Evolutionary conservation across 352 stramenopile species (phyloP), one percentile per base, ranked within the genome.

Genomic region (Pelagophyceae sp.): DNA sequence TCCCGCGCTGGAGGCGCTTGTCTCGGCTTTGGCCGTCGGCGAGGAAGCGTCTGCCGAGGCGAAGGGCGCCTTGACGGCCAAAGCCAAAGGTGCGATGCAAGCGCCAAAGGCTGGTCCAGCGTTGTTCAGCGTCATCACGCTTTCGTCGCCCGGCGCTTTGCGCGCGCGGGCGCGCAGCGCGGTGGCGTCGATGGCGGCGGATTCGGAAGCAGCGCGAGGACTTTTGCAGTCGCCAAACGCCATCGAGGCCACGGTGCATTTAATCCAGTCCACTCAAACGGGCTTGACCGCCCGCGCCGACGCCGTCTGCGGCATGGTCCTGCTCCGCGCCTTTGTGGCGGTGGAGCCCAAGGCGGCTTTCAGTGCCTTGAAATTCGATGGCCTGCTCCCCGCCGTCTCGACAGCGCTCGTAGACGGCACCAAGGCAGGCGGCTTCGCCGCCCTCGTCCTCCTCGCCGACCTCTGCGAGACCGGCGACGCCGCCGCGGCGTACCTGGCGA

Each of bases 241-340:
- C 50, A 60, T n/a, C n/a, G 50, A 60, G 15, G 15, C 50, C 25
- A 60, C 50, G 50, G 17, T 60, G 15, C 50, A 15, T 60, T 25
- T 15, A 60, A 25, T 60, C 15, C 50, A 25, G 25, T 25, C 17
- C 25, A 15, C 25, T 60, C 50, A 25, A 25, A 15, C 11, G 58
- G 29, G 29, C 11, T 27, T 6, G 23, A 67, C 58, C 11, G 58
- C 58, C 15, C 23, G 23, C 15, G 58, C 58, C 58, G 58, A 67
- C 58, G 58, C 58, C 58, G 27, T 33, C 58, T 67, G 58, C 58
- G 58, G 58, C 58, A n/a, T 67, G 23, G 58, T 33, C 58, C 58
- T 67, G 11, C 58, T 67, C 58, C 11, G 58, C 23, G 23, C 29
- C 58, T 33, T 67, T 27, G 27, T 67, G 11, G 23, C 58, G 11